phyloP scores from a whole-genome alignment of 108 stramenopile genomes.

The Fragilaria crotonensis region DNA sequence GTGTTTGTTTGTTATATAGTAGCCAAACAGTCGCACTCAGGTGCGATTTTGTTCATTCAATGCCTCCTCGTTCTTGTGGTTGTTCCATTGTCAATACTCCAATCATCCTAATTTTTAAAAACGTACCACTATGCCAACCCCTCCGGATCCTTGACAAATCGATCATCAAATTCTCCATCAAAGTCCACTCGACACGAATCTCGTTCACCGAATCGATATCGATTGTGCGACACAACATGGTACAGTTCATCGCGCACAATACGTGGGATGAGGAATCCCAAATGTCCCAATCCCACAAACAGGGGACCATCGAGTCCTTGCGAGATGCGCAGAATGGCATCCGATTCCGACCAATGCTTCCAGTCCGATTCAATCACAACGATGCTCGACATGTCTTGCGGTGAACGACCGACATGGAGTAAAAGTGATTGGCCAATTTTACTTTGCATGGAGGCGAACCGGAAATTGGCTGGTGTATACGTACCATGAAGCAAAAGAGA shows the following conservation, averaged over 20 bases:
- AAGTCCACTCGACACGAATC: conserved; percentile 55
- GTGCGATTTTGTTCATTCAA: too few species aligned
- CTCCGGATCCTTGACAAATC: conserved; percentile 32
- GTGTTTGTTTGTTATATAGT: too few species aligned
- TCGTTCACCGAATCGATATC: conserved; percentile 39
- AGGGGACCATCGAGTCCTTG: conserved; percentile 2
- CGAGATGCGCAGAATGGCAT: conserved; percentile 22
- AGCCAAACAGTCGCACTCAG: too few species aligned
- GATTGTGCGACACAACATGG: conserved; percentile 39
- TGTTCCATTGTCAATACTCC: too few species aligned
- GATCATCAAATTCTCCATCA: conserved; percentile 21
- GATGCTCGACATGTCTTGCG: conserved; percentile 6
- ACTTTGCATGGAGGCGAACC: conserved; percentile 25
- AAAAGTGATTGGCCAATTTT: conserved; percentile 27
- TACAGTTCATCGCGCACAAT: conserved; percentile 47
- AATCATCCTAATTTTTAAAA: too few species aligned
- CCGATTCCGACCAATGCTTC: conserved; percentile 12
- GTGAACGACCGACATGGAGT: conserved; percentile 16
- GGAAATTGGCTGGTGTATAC: conserved; percentile 19
- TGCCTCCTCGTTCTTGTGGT: too few species aligned
- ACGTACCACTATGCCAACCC: too few species aligned
- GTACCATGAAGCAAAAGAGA: background rate
- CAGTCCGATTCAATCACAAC: conserved; percentile 13
- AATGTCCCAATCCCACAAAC: conserved; percentile 1
- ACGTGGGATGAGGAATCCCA: conserved; percentile 29